Conservation (phyloP, 2,329 filamentous ascomycete genomes). For the Amesomyces nigricolor region DNA sequence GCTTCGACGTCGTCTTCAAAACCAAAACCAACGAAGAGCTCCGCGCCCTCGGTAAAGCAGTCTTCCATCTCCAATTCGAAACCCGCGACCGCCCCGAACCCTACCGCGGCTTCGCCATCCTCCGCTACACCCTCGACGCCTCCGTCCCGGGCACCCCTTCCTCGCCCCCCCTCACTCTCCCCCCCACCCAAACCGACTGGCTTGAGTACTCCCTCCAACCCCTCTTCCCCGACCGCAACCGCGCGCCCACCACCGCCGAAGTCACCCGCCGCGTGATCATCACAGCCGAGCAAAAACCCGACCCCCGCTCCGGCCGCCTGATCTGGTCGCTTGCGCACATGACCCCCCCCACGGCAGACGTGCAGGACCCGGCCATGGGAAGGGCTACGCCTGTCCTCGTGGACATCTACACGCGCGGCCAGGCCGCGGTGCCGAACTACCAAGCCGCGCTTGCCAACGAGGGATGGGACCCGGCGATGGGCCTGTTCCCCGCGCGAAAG, state of each 20-base stretch:
- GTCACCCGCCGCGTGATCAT: constrained; percentile 47
- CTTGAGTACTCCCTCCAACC: constrained; percentile 44
- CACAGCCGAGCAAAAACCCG: constrained; percentile 37
- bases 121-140: constrained; percentile 29
- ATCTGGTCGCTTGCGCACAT: constrained; percentile 40
- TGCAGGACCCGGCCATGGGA: neutral
- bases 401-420: constrained; percentile 45
- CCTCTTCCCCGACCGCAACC: constrained; percentile 28
- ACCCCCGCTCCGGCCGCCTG: constrained; percentile 29
- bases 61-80: constrained; percentile 41
- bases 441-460: constrained; percentile 42
- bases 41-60: constrained; percentile 29
- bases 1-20: constrained; percentile 52
- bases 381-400: constrained; percentile 42
- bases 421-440: constrained; percentile 45
- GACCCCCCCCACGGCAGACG: constrained; percentile 38
- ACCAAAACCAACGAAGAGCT: constrained; percentile 47
- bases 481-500: constrained; percentile 47
- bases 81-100: constrained; percentile 44
- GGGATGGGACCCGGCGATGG: constrained; percentile 48
- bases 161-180: constrained; percentile 31
- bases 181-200: constrained; percentile 35
- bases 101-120: constrained; percentile 44
- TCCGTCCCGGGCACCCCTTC: constrained; percentile 26
- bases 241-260: constrained; percentile 37